Base-by-base conservation (phyloP, 805 yeast species). In the Saccharomycopsis olivae region DNA sequence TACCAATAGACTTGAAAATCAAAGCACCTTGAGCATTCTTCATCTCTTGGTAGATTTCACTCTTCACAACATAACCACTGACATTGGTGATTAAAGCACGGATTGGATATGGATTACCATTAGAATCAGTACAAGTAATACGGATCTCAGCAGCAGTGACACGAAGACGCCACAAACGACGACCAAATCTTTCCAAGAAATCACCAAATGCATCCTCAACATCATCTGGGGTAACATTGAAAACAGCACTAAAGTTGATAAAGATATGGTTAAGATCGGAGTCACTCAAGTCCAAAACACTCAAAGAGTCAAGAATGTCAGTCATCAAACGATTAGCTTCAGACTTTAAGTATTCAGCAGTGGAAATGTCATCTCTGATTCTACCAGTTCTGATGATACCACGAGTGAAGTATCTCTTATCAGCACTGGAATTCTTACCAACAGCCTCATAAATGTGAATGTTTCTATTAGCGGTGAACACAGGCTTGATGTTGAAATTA, bases 201-300 rank as follows among this genome's bases (percentile, higher is more conserved):
- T 96, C 94, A 50, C 95, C 97, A 61, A 92, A 88, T 3, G 98
- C 96, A 47, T 86, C 87, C 63, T 89, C 96, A 47, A 92, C 96
- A 64, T 92, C 97, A 53, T 81, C 84, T 34, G 97, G 96, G 46
- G 85, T 77, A 43, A 92, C 83, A 51, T 87, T 87, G 71, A 94
- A 92, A 25, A 85, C 89, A 49, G 96, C 95, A 39, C 96, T 81
- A 63, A 92, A 92, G 66, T 92, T 89, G 62, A 92, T 89, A 68
- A 92, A 92, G 49, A 92, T 92, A 59, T 92, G 97, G 63, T 92
- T 92, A 68, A 92, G 69, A 58, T 92, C 99, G 15, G 96, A 84
- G 64, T 92, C 89, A 11, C 92, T 75, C 38, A 96, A 85, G 52
- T 92, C 97, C 53, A 86, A 78, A 48, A 92, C 82, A 62, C 92